Conservation (phyloP, 208 protist species). For the Crithidia thermophila region DNA sequence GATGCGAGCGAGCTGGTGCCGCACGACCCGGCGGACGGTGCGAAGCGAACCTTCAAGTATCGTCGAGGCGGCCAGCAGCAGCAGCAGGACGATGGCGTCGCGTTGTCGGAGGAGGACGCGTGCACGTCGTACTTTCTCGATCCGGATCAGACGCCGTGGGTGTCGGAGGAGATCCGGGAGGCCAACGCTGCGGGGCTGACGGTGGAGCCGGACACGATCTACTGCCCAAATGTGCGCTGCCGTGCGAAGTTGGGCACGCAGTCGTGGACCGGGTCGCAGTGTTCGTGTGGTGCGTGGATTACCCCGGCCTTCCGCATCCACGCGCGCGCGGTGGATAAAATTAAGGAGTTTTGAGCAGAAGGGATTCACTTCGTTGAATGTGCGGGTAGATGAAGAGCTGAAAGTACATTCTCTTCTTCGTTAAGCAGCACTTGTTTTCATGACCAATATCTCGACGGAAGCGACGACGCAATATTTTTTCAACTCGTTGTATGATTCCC, state of each 20-base stretch:
- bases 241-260: slow-evolving; percentile 84
- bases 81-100: slow-evolving; percentile 7
- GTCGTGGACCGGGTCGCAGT: slow-evolving; percentile 83
- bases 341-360: too few species aligned
- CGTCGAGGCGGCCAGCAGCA: slow-evolving; percentile 19
- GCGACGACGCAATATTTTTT: too few species aligned
- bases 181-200: slow-evolving; percentile 38
- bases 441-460: too few species aligned
- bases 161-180: slow-evolving; percentile 59
- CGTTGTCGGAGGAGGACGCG: not conserved
- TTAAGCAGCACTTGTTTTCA: too few species aligned
- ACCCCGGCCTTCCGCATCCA: slow-evolving; percentile 87
- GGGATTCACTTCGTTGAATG: too few species aligned
- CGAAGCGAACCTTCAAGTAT: slow-evolving; percentile 55
- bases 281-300: slow-evolving; percentile 86
- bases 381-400: too few species aligned
- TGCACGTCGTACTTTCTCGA: slow-evolving; percentile 91
- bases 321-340: slow-evolving; percentile 62
- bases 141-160: slow-evolving; percentile 71
- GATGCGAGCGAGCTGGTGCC: slow-evolving; percentile 40
- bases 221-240: slow-evolving; percentile 73
- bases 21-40: slow-evolving; percentile 43
- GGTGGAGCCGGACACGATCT: slow-evolving; percentile 80
- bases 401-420: too few species aligned
- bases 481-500: too few species aligned